phyloP scores from a whole-genome alignment of 208 protist species.

The Leishmania turanica region DNA sequence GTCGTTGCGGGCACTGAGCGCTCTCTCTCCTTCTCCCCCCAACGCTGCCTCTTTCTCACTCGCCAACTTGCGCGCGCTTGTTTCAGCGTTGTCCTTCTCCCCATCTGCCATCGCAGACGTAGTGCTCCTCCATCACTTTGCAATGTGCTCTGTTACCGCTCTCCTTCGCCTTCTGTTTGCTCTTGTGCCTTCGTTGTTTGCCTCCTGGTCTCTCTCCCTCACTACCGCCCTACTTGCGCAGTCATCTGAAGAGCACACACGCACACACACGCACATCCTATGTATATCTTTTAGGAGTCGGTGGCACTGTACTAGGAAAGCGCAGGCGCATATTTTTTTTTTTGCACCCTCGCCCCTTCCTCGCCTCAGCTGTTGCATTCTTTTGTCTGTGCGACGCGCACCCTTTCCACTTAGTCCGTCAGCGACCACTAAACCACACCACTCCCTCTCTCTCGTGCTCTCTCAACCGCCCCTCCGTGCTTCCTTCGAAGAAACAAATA shows the following conservation, averaged over 20 bases:
- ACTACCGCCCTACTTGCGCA: not conserved
- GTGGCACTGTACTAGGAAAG: not conserved
- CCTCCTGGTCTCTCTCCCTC: not conserved
- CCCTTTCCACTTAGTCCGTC: not conserved
- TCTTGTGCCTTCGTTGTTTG: not conserved
- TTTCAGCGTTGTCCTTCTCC: not conserved
- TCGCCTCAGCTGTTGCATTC: not conserved
- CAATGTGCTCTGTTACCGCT: not conserved
- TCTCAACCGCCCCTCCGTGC: not conserved
- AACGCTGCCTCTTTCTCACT: not conserved
- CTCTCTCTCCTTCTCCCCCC: not conserved
- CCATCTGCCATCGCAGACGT: not conserved
- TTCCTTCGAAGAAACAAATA: not conserved
- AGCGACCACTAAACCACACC: not conserved
- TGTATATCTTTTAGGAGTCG: slow-evolving; percentile 4
- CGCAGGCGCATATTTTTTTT: not conserved
- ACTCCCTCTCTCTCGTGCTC: not conserved
- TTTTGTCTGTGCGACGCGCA: not conserved
- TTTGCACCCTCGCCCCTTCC: not conserved
- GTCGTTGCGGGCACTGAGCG: too few relatives aligned
- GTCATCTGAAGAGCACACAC: not conserved
- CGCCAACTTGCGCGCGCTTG: not conserved
- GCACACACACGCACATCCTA: slow-evolving; percentile 1
- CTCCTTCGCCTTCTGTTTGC: not conserved
- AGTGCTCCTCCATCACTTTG: not conserved